Evolutionary conservation across 1,284 basidiomycete genomes (phyloP), one percentile per base, ranked within the genome.

Genomic region (Blastosporella zonata): DNA sequence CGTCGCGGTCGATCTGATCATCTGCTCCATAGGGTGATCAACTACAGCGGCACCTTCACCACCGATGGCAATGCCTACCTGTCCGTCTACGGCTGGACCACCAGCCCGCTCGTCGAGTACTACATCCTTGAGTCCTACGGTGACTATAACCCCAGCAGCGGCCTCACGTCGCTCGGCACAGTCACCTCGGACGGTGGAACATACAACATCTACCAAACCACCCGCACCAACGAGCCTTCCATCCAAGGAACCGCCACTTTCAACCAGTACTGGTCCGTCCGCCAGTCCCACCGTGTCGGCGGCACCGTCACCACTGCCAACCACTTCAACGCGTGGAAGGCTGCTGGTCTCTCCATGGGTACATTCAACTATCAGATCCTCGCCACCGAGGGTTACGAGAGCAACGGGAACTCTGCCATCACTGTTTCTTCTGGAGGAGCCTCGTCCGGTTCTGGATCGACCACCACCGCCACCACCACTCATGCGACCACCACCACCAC

Each of bases 41-140:
- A 53, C 54, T 68, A 63, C 58, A 59, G 48, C 45, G 69, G 64
- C 17, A 63, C 57, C 17, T 67, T 62, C 57, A 52, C 51, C 18
- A 63, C 66, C 34, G 60, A 61, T 56, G 67, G 67, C 21, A 68
- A 69, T 59, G 61, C 62, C 55, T 70, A 70, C 55, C 62, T 69
- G 23, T 60, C 67, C 35, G 59, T 69, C 27, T 70, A 69, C 46
- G 67, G 68, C n/a, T 70, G 66, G 68, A 68, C 66, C 7, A 58
- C 56, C 17, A 66, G 56, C 55, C 59, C 66, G 10, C 64, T 72
- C 48, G 60, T 72, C 55, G 69, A 73, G 56, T 72, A 71, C 60
- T 70, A 71, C 61, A 62, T 72, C 58, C 55, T 63, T 41, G 71
- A 73, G 51, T 58, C 59, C 34, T 73, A 63, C 55, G 71, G 70